Percentiles rank a stretch among this genome's conserved stretches.
Evolutionary conservation across 495 filamentous ascomycete species (phyloP).

Genomic region (Podospora pseudocomata): DNA sequence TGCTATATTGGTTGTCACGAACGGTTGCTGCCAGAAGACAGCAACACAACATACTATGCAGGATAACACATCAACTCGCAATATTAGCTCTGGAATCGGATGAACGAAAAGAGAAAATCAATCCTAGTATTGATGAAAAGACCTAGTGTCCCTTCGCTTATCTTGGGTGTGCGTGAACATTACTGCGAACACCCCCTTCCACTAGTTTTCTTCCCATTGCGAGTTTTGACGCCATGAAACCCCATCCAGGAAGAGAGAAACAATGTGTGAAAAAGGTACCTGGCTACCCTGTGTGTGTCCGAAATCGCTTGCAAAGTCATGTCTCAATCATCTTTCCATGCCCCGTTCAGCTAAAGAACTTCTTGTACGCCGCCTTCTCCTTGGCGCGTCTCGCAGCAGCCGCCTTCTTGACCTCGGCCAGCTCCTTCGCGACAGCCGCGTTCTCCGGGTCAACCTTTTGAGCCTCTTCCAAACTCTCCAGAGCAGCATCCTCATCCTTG

Average conservation of each 20-base stretch:
- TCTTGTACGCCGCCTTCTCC: constrained; percentile 85
- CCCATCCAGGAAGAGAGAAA: neutral
- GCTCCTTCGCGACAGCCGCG: constrained; percentile 68
- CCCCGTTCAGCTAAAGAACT: constrained; percentile 62
- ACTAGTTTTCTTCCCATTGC: neutral
- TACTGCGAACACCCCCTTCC: neutral
- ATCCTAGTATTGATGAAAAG: neutral
- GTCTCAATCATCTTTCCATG: neutral
- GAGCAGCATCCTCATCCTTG: constrained; percentile 82
- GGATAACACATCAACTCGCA: neutral
- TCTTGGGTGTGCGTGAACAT: neutral
- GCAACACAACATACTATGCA: neutral
- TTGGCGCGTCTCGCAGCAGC: constrained; percentile 69
- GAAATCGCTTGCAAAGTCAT: neutral
- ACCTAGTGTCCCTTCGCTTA: neutral
- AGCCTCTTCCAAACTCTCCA: constrained; percentile 74
- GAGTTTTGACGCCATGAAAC: neutral
- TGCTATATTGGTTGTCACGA: neutral
- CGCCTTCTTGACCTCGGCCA: constrained; percentile 69
- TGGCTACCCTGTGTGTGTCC: neutral
- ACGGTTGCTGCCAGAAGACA: neutral
- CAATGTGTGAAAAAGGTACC: neutral
- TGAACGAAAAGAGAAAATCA: neutral
- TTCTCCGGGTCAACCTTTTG: constrained; percentile 71
- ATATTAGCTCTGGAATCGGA: neutral